Base-by-base conservation (phyloP, 2,329 filamentous ascomycete species). In the Colletotrichum kahawae region DNA sequence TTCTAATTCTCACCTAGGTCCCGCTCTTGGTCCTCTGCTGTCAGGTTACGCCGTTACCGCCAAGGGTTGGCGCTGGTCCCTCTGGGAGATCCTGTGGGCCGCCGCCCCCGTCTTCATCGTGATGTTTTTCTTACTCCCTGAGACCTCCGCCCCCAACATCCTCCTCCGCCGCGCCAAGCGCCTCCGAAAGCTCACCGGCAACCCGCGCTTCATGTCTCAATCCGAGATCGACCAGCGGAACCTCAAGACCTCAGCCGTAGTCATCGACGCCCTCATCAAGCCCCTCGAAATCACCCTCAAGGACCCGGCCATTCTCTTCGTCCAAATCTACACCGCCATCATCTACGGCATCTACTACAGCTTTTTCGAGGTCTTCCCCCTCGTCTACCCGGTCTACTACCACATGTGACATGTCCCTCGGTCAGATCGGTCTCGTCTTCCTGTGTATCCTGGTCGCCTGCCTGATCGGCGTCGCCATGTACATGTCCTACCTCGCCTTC, bases 321-420 rank as follows among this genome's bases (percentile, higher is more conserved):
- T 91, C 1, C 90, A 92, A 79, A 71, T 92, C 48, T 93, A 93
- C 82, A 91, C 89, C 4, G 88, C 88, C 69, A 87, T 93, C 77
- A 88, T 90, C 77, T 93, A 92, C 82, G 90, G 86, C 68, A 92
- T 91, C 79, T 92, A 91, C 84, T 91, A 91, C 79, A 88, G 86
- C 56, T 93, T 85, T 82, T 93, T 93, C 80, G 92, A 93, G 79
- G 89, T 89, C n/a, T 93, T 93, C 81, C 91, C 92, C 5, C 84
- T 92, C 16, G 91, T 93, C 70, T 94, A 92, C 80, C 86, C 87
- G 4, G 86, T 86, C 51, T 84, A 88, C 79, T 93, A 94, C 82
- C 82, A 84, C 79, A 92, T 94, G 88, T 88, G 82, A 84, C 79
- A 92, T 94, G 88, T 88, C 86, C 74, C 82, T 90, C 4, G 91